Conservation (phyloP, 2,329 filamentous ascomycete genomes). For the Sporothrix luriei region DNA sequence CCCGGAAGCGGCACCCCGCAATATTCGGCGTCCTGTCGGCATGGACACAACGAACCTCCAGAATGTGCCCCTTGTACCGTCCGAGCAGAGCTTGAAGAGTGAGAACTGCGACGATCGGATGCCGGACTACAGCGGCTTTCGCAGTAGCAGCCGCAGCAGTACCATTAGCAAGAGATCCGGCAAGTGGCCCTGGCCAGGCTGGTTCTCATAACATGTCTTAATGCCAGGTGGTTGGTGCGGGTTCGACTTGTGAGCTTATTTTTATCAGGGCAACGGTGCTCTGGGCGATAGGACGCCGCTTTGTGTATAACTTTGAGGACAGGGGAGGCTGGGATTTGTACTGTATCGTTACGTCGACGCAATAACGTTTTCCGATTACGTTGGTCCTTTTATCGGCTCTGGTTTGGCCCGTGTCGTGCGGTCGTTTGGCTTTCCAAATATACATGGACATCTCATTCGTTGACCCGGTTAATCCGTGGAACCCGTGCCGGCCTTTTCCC, state of each 20-base stretch:
- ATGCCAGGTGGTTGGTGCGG: not conserved
- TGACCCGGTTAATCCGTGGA: not conserved
- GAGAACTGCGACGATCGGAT: constrained; percentile 27
- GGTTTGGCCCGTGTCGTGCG: not conserved
- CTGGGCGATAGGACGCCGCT: not conserved
- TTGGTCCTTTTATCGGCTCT: not conserved
- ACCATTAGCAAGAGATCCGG: constrained; percentile 34
- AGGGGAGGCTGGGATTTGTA: not conserved
- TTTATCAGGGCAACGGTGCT: not conserved
- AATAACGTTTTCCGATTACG: not conserved
- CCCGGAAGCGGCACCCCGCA: constrained; percentile 27
- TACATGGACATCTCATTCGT: not conserved
- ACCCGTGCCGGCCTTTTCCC: not conserved
- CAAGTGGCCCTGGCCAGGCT: constrained; percentile 38
- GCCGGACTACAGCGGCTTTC: constrained; percentile 5
- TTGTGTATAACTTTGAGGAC: not conserved
- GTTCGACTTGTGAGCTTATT: not conserved
- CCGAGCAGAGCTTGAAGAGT: constrained; percentile 27
- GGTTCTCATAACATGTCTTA: constrained; percentile 34
- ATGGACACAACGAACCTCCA: constrained; percentile 35
- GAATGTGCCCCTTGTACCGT: constrained; percentile 20
- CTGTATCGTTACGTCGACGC: not conserved
- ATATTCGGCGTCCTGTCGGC: constrained; percentile 31
- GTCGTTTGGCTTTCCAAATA: not conserved
- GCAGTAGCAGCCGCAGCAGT: constrained; percentile 34